Percentiles rank a stretch among this genome's conserved stretches.
Evolutionary conservation across 2,329 filamentous ascomycete genomes (phyloP).

Genomic region (Apiospora pterosperma): DNA sequence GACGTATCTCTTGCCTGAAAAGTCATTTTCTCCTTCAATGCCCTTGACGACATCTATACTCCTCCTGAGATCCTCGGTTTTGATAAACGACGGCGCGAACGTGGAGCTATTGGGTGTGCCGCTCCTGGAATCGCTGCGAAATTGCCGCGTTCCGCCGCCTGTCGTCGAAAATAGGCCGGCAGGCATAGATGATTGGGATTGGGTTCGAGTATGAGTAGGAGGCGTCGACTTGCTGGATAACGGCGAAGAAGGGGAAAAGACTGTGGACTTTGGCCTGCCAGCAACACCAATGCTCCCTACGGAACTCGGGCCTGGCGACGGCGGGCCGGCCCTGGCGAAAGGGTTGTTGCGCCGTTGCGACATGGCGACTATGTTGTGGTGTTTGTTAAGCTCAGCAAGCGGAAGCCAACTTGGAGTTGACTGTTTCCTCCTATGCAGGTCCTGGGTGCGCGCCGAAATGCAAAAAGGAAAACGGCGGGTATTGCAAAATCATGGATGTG

Average conservation of each 20-base stretch:
- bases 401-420: slow-evolving; percentile 1
- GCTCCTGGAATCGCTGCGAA: slow-evolving; percentile 60
- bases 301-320: slow-evolving; percentile 56
- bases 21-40: slow-evolving; percentile 97
- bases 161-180: slow-evolving; percentile 30
- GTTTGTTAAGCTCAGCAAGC: background rate
- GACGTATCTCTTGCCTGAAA: slow-evolving; percentile 96
- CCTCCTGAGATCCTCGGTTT: slow-evolving; percentile 70
- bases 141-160: slow-evolving; percentile 33
- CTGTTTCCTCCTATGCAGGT: background rate
- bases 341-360: slow-evolving; percentile 77
- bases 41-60: slow-evolving; percentile 58
- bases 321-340: slow-evolving; percentile 67
- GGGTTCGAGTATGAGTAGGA: slow-evolving; percentile 63
- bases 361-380: slow-evolving; percentile 37
- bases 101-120: slow-evolving; percentile 68
- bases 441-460: background rate
- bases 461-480: background rate
- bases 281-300: slow-evolving; percentile 12
- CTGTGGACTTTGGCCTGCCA: slow-evolving; percentile 70
- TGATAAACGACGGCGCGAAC: slow-evolving; percentile 96
- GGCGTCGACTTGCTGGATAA: slow-evolving; percentile 35
- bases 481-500: slow-evolving; percentile 3
- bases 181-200: slow-evolving; percentile 58
- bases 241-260: slow-evolving; percentile 61